Conservation (phyloP, 2,329 filamentous ascomycete genomes). For the Fusarium sp. region DNA sequence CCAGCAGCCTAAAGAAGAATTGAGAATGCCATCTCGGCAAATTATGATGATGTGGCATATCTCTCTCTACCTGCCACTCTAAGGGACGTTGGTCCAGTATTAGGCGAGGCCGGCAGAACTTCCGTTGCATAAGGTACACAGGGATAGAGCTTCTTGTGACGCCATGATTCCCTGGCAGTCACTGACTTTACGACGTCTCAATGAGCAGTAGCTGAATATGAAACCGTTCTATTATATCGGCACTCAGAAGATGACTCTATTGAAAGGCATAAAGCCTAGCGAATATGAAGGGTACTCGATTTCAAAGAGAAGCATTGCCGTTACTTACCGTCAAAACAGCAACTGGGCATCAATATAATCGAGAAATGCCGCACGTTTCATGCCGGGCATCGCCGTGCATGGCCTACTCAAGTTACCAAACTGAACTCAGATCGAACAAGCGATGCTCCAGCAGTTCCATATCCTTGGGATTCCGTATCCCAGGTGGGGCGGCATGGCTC, state of each 20-base stretch:
- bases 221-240: slow-evolving; percentile 36
- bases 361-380: neutral
- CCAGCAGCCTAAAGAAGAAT: slow-evolving; percentile 1
- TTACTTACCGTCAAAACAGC: neutral
- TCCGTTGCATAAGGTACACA: slow-evolving; percentile 38
- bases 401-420: slow-evolving; percentile 6
- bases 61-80: slow-evolving; percentile 23
- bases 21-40: slow-evolving; percentile 13
- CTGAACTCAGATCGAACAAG: slow-evolving; percentile 19
- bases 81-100: slow-evolving; percentile 25
- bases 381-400: neutral
- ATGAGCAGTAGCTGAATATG: slow-evolving; percentile 42
- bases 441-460: slow-evolving; percentile 33
- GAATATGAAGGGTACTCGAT: neutral
- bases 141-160: slow-evolving; percentile 27
- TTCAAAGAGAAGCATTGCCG: neutral
- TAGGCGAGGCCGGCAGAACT: slow-evolving; percentile 44
- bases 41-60: slow-evolving; percentile 16
- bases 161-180: slow-evolving; percentile 26
- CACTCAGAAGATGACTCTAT: slow-evolving; percentile 3
- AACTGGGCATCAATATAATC: neutral
- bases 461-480: slow-evolving; percentile 36
- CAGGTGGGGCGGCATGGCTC: slow-evolving; percentile 28
- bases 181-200: slow-evolving; percentile 37
- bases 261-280: slow-evolving; percentile 8